Evolutionary conservation across 331 rosid species (phyloP).

Genomic region (Quercus tomentella): DNA sequence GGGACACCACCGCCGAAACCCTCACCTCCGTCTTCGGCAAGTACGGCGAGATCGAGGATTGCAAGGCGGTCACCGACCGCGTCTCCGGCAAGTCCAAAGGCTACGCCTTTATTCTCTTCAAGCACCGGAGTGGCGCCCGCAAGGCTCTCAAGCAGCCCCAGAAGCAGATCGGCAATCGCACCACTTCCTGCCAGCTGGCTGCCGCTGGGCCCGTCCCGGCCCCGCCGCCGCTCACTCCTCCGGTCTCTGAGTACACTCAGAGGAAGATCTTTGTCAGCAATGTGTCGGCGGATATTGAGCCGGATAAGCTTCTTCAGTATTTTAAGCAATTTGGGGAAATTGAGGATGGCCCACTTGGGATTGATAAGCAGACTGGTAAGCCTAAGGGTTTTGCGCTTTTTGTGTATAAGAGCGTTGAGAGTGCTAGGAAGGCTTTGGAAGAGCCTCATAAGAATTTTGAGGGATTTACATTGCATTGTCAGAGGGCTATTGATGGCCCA

Average conservation of each 20-base stretch:
- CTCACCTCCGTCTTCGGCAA: slow-evolving; percentile 37
- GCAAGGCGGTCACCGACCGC: slow-evolving; percentile 56
- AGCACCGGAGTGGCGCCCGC: slow-evolving; percentile 48
- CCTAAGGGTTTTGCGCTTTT: slow-evolving; percentile 67
- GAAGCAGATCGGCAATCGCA: slow-evolving; percentile 53
- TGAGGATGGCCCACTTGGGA: slow-evolving; percentile 67
- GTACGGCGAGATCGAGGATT: slow-evolving; percentile 63
- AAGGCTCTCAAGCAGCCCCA: slow-evolving; percentile 46
- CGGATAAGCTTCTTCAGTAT: slow-evolving; percentile 43
- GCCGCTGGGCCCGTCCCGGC: slow-evolving; percentile 61
- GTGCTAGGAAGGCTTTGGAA: slow-evolving; percentile 63
- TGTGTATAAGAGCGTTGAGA: slow-evolving; percentile 45
- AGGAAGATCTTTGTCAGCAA: slow-evolving; percentile 78
- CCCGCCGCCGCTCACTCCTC: slow-evolving; percentile 20
- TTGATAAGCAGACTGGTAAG: slow-evolving; percentile 58
- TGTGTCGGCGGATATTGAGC: slow-evolving; percentile 54
- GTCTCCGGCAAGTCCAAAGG: slow-evolving; percentile 62
- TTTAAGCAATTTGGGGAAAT: slow-evolving; percentile 67
- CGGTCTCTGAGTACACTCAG: slow-evolving; percentile 40
- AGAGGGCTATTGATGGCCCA: slow-evolving; percentile 65
- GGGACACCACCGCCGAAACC: slow-evolving; percentile 59
- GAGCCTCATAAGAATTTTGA: slow-evolving; percentile 64
- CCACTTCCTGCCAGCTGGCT: slow-evolving; percentile 49
- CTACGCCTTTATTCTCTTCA: slow-evolving; percentile 48
- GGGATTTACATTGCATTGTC: slow-evolving; percentile 67